Evolutionary conservation across 129 eudicot species (phyloP), one percentile per base, ranked within the genome.

Genomic region (Flaveria sonorensis): DNA sequence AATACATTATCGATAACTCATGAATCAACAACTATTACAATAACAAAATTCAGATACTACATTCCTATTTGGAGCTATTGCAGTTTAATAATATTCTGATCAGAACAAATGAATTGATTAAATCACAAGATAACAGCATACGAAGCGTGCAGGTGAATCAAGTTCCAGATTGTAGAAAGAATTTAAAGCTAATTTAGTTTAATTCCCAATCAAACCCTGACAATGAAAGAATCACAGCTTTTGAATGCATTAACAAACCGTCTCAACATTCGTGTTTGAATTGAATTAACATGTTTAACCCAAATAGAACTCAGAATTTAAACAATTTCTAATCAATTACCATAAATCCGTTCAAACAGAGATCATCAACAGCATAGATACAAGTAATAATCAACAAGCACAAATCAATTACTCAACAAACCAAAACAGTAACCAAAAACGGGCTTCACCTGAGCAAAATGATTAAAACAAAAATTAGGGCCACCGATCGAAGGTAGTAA

Each of bases 401-500:
- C 23, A 18, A n/a, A 69, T 77, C 55, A 26, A 68, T 39, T 56
- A 68, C 5, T 5, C 5, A 40, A 40, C 6, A 7, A 36, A 55
- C 48, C 23, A 53, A 23, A 20, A 19, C 20, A 77, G 57, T 11
- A 79, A 61, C 6, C 18, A 32, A 71, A 71, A 68, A 50, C 12
- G 45, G 28, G 5, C 20, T 68, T 72, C 40, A 72, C 78, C 83
- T 64, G 42, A 62, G 21, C 71, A 70, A 55, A 46, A 70, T 78
- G 77, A 78, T 47, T 4, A 42, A 2, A 43, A 72, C 12, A 18
- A 32, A 20, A 43, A 16, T 42, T 42, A 28, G 20, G 7, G 65
- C 55, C 48, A 69, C 62, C 51, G 82, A 78, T 78, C 76, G 42
- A 45, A 78, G 74, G 43, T 68, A 67, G 60, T 18, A 16, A 60